Conservation (phyloP, 1,139 yeast species). For the Lodderomyces elongisporus region DNA sequence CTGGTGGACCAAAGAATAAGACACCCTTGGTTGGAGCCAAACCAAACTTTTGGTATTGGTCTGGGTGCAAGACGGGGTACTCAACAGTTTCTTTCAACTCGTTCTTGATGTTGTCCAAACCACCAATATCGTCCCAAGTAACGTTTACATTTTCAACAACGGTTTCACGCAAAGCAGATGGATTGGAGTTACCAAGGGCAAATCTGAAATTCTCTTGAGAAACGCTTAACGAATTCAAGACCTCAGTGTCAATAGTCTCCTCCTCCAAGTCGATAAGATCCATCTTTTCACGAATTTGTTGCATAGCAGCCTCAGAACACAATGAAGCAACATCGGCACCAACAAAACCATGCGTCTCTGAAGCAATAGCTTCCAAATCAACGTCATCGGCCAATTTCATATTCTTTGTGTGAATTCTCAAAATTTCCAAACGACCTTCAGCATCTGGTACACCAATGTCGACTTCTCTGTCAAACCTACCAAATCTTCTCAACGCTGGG, state of each 20-base stretch:
- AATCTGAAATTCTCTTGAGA: conserved; percentile 99
- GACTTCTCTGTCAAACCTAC: conserved; percentile 98
- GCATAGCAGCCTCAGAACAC: conserved; percentile 96
- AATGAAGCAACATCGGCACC: conserved; percentile 83
- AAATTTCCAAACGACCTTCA: conserved; percentile 93
- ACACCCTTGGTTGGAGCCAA: conserved; percentile 98
- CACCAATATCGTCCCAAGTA: conserved; percentile 97
- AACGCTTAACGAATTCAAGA: conserved; percentile 92
- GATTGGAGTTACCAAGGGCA: conserved; percentile 96
- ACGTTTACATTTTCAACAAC: conserved; percentile 98
- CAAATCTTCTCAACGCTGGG: conserved; percentile 97
- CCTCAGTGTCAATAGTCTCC: conserved; percentile 97
- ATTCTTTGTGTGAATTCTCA: conserved; percentile 83
- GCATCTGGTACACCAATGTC: conserved; percentile 99
- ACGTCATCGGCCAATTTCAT: conserved; percentile 96
- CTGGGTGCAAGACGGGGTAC: conserved; percentile 98
- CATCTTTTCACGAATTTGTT: conserved; percentile 98
- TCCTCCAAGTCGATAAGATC: conserved; percentile 96
- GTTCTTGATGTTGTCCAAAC: conserved; percentile 89
- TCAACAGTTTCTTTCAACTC: conserved; percentile 98
- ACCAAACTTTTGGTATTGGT: conserved; percentile 96
- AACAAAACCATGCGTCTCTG: conserved; percentile 91
- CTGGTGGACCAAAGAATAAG: conserved; percentile 98
- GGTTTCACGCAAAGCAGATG: conserved; percentile 98
- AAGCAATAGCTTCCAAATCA: conserved; percentile 80